These are phyloP conservation scores for Hordeum pubiflorum DNA, from an alignment of 202 grass and related monocot genomes.

Conservation along the genomic window DNA sequence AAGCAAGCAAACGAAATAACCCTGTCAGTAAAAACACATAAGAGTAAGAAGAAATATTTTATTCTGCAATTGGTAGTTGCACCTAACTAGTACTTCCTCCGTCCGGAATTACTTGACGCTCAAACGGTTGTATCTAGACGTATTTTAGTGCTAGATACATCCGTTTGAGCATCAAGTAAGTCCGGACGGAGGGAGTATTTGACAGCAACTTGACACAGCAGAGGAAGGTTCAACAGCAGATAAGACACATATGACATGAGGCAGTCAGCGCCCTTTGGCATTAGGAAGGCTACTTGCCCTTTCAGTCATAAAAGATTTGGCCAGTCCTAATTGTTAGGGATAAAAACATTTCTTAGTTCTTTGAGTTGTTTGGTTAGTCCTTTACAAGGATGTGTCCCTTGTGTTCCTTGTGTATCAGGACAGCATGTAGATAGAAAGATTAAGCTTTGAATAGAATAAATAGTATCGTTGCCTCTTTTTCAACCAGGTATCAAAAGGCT, in stretches of 20 bases:
- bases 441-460: neutral
- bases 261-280: neutral
- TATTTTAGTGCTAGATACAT: too few species aligned
- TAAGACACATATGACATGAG: neutral
- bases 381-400: neutral
- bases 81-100: neutral
- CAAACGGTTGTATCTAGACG: too few species aligned
- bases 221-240: neutral
- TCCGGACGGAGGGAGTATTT: neutral
- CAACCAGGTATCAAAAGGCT: neutral
- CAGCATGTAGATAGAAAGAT: neutral
- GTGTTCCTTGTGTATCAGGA: neutral
- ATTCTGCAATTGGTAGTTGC: neutral
- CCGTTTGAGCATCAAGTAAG: too few species aligned
- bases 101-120: too few species aligned
- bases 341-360: neutral
- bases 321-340: neutral
- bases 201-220: neutral
- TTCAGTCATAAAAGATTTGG: neutral
- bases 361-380: neutral
- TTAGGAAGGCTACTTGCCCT: neutral
- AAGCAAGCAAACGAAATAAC: neutral
- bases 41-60: constrained; percentile 10
- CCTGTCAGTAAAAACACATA: constrained; percentile 22
- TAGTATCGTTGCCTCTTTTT: neutral